These are phyloP conservation scores for Penicillium sp. DNA, from an alignment of 2,329 filamentous ascomycete genomes.

Conservation along the genomic window DNA sequence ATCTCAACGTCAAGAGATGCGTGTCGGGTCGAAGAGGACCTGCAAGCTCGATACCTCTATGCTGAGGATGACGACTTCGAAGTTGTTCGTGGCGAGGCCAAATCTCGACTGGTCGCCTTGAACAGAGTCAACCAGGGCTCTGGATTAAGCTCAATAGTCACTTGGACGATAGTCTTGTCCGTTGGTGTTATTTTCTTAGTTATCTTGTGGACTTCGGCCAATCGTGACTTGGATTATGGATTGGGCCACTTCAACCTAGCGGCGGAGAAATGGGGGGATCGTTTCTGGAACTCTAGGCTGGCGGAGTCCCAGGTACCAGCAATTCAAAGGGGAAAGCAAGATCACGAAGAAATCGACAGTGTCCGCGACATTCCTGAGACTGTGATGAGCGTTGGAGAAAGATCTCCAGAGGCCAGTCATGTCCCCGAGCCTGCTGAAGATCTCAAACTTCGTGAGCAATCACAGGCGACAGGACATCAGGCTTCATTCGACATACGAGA, in stretches of 20 bases:
- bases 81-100: not conserved
- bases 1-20: slow-evolving; percentile 12
- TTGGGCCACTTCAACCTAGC: not conserved
- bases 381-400: no score
- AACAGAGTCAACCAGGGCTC: not conserved
- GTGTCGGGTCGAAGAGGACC: not conserved
- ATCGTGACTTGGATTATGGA: not conserved
- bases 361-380: no score
- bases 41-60: slow-evolving; percentile 3
- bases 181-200: not conserved
- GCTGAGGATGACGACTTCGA: not conserved
- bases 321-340: no score
- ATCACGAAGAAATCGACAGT: no score
- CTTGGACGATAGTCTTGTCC: not conserved
- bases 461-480: not conserved
- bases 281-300: no score
- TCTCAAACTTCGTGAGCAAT: not conserved
- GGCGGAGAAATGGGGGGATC: no score
- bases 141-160: not conserved
- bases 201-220: not conserved
- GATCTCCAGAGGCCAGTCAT: no score
- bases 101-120: not conserved
- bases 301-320: no score
- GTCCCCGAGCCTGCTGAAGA: no score
- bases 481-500: slow-evolving; percentile 17